A percentile compares a stretch with the other conserved stretches of the same genome.
phyloP scores from a whole-genome alignment of 495 filamentous ascomycete genomes.

The Penicillium canariense region DNA sequence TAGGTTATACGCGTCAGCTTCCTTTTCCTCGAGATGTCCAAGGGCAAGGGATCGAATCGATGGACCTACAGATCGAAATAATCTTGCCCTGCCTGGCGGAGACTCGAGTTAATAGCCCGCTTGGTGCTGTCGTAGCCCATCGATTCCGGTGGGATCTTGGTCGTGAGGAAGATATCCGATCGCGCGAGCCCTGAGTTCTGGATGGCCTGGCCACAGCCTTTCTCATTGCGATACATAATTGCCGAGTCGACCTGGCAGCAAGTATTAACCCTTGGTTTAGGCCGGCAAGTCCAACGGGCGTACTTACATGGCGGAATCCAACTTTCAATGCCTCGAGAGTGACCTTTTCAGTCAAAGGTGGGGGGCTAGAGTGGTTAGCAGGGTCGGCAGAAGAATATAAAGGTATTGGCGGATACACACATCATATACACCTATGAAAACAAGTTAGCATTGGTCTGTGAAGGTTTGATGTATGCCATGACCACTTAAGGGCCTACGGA shows the following conservation, averaged over 20 bases:
- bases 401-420: constrained; percentile 36
- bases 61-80: constrained; percentile 64
- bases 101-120: constrained; percentile 31
- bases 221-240: constrained; percentile 56
- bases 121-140: constrained; percentile 51
- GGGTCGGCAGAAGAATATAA: neutral
- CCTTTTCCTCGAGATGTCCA: neutral
- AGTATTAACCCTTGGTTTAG: neutral
- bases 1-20: constrained; percentile 4
- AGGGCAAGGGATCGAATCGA: neutral
- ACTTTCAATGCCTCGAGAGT: constrained; percentile 60
- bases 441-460: neutral
- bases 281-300: neutral
- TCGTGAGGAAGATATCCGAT: constrained; percentile 53
- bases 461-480: too few relatives aligned
- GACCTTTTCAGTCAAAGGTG: constrained; percentile 51
- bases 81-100: constrained; percentile 37
- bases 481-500: too few relatives aligned
- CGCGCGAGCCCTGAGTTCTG: constrained; percentile 41
- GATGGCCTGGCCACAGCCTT: constrained; percentile 49
- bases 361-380: constrained; percentile 38
- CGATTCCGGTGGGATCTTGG: constrained; percentile 51
- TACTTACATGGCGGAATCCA: constrained; percentile 64
- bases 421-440: constrained; percentile 67
- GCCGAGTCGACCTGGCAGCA: constrained; percentile 55